Evolutionary conservation across 768 basidiomycete species (phyloP), one percentile per base, ranked within the genome.

Genomic region (Agaricus blazei): DNA sequence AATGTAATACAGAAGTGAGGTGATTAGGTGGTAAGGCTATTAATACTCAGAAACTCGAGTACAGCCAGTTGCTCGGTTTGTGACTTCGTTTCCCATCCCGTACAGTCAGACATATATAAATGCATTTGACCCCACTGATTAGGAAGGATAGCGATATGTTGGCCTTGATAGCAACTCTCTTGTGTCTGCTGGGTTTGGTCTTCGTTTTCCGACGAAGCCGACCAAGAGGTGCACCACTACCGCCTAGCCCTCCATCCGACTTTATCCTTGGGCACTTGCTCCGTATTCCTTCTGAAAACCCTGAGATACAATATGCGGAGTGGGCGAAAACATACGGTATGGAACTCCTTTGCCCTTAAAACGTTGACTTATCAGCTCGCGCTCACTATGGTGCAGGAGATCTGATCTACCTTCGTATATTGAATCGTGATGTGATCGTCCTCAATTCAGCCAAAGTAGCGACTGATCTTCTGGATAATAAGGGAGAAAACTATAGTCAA

Each of bases 401-500:
- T 49, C 47, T 55, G 9, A 49, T 49, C 4, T 15, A 42, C 2
- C 54, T 55, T 2, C 48, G 54, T 4, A 36, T 55, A 3, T 37
- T 55, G n/a, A 43, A 36, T 27, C 47, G 47, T 7, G 26, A 53
- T 19, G 51, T 63, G 7, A 40, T 63, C 9, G 44, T 63, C 4
- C 52, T 63, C 4, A 58, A 62, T 38, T 56, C 59, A 3, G 49
- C 51, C 3, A 52, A 58, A 23, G 55, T 58, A 4, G 62, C 62
- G 0, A 28, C 48, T 12, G 64, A 65, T 15, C 62, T 65, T 12
- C 47, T 65, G 12, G 64, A 61, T 4, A 65, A 57, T 38, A 51
- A 54, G 8, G 57, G 62, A 9, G 37, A 50, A 23, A 64, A 58
- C 15, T 63, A 60, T 27, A 64, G 62, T 11, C 23, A 53, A 23